These are phyloP conservation scores for Turnera subulata DNA, from an alignment of 345 rosid genomes.

Conservation along the genomic window DNA sequence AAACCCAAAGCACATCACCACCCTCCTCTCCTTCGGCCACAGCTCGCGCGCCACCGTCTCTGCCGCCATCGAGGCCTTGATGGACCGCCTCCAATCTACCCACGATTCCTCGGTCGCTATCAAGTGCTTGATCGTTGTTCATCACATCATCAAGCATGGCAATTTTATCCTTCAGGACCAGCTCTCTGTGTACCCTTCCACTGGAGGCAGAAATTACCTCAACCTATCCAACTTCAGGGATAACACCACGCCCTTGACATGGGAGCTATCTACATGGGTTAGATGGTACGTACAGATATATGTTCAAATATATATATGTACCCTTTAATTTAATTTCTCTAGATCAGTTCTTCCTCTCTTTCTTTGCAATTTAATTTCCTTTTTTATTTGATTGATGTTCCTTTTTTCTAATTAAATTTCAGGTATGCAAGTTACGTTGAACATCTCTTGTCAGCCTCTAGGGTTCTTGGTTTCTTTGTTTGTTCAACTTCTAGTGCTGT, in stretches of 20 bases:
- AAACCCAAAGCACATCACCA: slow-evolving; percentile 40
- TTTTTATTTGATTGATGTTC: background rate
- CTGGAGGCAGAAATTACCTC: slow-evolving; percentile 82
- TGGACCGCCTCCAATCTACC: slow-evolving; percentile 88
- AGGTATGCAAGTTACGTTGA: slow-evolving; percentile 74
- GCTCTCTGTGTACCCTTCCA: slow-evolving; percentile 66
- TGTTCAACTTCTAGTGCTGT: slow-evolving; percentile 46
- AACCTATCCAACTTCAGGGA: slow-evolving; percentile 81
- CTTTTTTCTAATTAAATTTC: background rate
- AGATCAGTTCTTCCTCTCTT: background rate
- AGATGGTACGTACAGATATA: slow-evolving; percentile 48
- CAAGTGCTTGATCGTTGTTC: slow-evolving; percentile 69
- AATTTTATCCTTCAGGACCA: slow-evolving; percentile 86
- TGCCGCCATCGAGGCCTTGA: slow-evolving; percentile 56
- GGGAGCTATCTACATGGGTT: slow-evolving; percentile 89
- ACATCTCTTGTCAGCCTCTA: slow-evolving; percentile 55
- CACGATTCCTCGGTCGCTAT: slow-evolving; percentile 65
- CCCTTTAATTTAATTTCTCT: no score
- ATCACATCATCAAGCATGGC: slow-evolving; percentile 60
- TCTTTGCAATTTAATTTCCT: background rate
- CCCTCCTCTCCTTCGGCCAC: slow-evolving; percentile 60
- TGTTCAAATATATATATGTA: no score
- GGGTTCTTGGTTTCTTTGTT: slow-evolving; percentile 57
- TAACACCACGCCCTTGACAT: slow-evolving; percentile 39
- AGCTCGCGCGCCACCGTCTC: slow-evolving; percentile 75